Base-by-base conservation (phyloP, 306 rosid genomes). In the Dicorynia guianensis region DNA sequence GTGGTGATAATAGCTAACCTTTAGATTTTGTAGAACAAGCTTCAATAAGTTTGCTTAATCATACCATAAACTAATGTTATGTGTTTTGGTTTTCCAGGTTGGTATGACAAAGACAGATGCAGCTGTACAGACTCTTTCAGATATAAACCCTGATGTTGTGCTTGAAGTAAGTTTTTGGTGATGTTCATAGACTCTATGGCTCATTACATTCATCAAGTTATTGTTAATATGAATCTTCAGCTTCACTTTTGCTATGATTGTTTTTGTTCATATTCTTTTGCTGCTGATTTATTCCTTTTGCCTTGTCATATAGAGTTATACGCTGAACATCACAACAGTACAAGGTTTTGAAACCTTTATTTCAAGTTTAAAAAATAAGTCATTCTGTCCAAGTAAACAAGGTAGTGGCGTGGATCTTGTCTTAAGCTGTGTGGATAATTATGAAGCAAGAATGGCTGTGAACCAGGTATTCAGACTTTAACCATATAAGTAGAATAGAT, bases 371-470 rank as follows among this genome's bases (percentile, higher is more conserved):
- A 86, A 86, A 83, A 79, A 90, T 76, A 92, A 92, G 83, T 92
- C 96, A 15, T 95, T 95, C 74, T 1, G 78, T 64, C 90, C 88
- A 25, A 60, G 71, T 77, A 92, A 90, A 84, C 86, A 90, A 87
- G 92, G 90, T 13, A 86, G 84, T 57, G 99, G 98, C 39, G 92
- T 90, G 67, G 99, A 95, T 82, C 90, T 95, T 78, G 97, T 95
- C 36, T 79, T 95, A 82, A 95, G 99, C 81, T 95, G 99, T 55
- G 99, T 95, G 46, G 99, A 95, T 85, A 95, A 95, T 79, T 95
- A 95, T 76, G 99, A 95, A 92, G 99, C 99, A 66, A 86, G 99
- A 85, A 95, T 95, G 99, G 97, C 93, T 78, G 97, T 95, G 78
- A 95, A 95, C 80, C 99, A 95, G 98, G 98, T 90, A 84, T 48